Evolutionary conservation across 108 stramenopile species (phyloP).

Genomic region (Cyclostephanos tholiformis): DNA sequence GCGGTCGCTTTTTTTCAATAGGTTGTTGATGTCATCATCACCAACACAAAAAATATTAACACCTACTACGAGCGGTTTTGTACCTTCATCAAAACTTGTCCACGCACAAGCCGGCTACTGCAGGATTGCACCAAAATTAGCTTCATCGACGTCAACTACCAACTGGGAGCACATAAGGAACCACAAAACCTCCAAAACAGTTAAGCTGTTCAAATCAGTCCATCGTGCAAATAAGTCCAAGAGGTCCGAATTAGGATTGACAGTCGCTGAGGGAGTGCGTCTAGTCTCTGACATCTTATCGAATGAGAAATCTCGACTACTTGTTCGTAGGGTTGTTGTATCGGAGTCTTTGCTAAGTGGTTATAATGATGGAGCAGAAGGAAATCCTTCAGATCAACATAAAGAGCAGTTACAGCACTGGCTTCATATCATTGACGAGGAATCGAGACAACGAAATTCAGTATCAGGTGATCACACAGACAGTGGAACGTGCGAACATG

Average conservation of each 20-base stretch:
- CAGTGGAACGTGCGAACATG: background rate
- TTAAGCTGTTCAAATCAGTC: constrained; percentile 69
- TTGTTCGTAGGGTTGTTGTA: constrained; percentile 72
- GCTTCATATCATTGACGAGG: constrained; percentile 28
- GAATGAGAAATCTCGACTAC: constrained; percentile 56
- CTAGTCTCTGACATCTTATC: constrained; percentile 79
- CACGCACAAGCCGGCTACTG: background rate
- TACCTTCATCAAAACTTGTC: background rate
- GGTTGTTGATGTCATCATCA: too few relatives aligned
- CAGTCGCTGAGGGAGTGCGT: constrained; percentile 82
- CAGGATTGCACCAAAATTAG: background rate
- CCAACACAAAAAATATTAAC: too few relatives aligned
- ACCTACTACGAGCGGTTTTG: too few relatives aligned
- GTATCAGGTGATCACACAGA: background rate
- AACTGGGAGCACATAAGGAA: constrained; percentile 47
- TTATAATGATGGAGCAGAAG: constrained; percentile 5
- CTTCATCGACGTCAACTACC: constrained; percentile 13
- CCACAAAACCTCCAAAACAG: constrained; percentile 65
- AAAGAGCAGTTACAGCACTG: constrained; percentile 26
- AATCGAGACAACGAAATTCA: constrained; percentile 31
- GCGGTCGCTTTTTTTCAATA: background rate
- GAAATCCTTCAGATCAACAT: constrained; percentile 13
- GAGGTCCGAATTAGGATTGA: constrained; percentile 58
- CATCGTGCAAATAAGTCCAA: constrained; percentile 68
- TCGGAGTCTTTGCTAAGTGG: constrained; percentile 40